Evolutionary conservation across 352 stramenopile genomes (phyloP).

Genomic region (Globisporangium canariense): DNA sequence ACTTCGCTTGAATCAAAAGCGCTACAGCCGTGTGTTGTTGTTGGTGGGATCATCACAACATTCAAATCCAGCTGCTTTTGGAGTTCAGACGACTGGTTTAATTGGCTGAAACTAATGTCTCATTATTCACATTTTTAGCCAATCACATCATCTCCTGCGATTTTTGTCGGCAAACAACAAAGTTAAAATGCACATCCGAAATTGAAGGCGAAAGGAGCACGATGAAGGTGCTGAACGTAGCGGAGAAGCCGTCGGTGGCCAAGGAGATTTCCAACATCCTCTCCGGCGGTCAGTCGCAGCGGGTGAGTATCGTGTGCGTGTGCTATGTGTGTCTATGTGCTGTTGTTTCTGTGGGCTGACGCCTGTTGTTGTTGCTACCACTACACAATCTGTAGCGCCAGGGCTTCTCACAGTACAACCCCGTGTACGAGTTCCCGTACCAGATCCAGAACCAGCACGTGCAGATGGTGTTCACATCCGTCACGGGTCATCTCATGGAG

Average conservation of each 20-base stretch:
- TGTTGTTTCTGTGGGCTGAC: background rate
- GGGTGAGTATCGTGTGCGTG: slow-evolving; percentile 36
- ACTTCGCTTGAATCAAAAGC: too few relatives aligned
- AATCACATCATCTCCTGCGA: background rate
- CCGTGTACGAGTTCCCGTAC: slow-evolving; percentile 91
- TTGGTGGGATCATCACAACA: too few relatives aligned
- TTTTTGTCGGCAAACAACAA: background rate
- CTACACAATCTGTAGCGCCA: slow-evolving; percentile 31
- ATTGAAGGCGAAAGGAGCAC: background rate
- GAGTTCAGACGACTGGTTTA: too few relatives aligned
- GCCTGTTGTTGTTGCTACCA: background rate
- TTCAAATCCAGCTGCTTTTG: too few relatives aligned
- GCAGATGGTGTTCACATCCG: slow-evolving; percentile 94
- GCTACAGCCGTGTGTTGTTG: too few relatives aligned
- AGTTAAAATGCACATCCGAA: slow-evolving; percentile 4
- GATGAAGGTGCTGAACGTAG: slow-evolving; percentile 95
- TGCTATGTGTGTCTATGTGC: background rate
- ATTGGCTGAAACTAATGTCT: too few relatives aligned
- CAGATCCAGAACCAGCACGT: slow-evolving; percentile 79
- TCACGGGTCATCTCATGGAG: slow-evolving; percentile 97
- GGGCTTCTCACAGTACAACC: slow-evolving; percentile 87
- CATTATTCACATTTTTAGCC: background rate
- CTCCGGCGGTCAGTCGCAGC: slow-evolving; percentile 51
- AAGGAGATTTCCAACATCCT: slow-evolving; percentile 96
- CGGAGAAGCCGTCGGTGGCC: slow-evolving; percentile 99